Conservation (phyloP, 2,329 filamentous ascomycete genomes). For the Leptographium lundbergii region DNA sequence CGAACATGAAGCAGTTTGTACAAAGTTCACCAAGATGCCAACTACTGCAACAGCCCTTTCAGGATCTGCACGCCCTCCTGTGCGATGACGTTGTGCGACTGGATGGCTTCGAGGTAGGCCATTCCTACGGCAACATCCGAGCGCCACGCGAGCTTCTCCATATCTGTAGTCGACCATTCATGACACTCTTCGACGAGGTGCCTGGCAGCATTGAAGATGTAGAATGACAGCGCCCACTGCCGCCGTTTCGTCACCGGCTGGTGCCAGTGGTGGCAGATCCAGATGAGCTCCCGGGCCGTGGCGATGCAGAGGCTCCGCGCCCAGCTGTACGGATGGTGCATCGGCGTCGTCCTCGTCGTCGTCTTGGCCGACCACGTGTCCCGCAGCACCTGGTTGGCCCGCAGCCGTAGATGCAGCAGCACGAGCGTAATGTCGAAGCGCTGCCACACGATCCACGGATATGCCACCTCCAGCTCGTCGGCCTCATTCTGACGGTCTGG, state of each 20-base stretch:
- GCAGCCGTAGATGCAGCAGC: not conserved
- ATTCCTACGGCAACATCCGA: not conserved
- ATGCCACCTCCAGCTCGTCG: not conserved
- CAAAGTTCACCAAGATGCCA: too few species aligned
- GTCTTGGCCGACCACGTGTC: not conserved
- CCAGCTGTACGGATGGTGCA: not conserved
- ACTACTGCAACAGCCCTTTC: not conserved
- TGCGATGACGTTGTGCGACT: not conserved
- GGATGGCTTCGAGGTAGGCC: not conserved
- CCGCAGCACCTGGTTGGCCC: not conserved
- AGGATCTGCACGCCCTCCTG: not conserved
- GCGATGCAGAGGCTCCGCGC: not conserved
- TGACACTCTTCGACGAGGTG: not conserved
- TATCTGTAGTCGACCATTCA: not conserved
- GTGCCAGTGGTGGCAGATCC: slow-evolving; percentile 1
- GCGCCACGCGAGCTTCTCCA: not conserved
- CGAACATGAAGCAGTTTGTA: too few species aligned
- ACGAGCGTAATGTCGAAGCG: not conserved
- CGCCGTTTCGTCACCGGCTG: not conserved
- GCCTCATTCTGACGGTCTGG: not conserved
- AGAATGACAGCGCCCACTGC: not conserved
- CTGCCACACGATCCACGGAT: slow-evolving; percentile 2
- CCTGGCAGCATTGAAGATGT: not conserved
- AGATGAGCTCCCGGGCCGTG: not conserved
- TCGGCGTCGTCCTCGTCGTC: not conserved